phyloP scores from a whole-genome alignment of 164 flowering plant genomes.

The Nymphaea colorata region DNA sequence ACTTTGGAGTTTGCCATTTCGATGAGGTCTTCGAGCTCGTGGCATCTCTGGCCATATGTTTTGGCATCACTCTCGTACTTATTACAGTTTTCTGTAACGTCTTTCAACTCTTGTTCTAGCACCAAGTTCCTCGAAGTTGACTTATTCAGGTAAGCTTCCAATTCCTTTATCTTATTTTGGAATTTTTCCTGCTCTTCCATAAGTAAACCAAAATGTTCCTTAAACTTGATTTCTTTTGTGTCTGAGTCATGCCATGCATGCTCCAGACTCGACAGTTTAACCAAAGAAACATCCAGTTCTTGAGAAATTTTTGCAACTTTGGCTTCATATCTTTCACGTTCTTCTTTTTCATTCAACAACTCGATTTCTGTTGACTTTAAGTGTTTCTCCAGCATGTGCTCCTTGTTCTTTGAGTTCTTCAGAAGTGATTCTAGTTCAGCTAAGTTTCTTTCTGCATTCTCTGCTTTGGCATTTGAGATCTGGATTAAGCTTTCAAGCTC shows the following conservation, averaged over 20 bases:
- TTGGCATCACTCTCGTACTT: slow-evolving; percentile 4
- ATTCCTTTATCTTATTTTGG: background rate
- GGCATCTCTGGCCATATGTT: slow-evolving; percentile 41
- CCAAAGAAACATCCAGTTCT: slow-evolving; percentile 47
- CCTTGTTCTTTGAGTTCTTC: slow-evolving; percentile 51
- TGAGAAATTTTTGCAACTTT: slow-evolving; percentile 44
- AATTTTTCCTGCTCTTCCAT: background rate
- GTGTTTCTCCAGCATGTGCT: slow-evolving; percentile 75
- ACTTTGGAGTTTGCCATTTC: slow-evolving; percentile 37
- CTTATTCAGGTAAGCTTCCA: background rate
- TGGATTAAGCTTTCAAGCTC: background rate
- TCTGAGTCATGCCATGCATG: slow-evolving; percentile 35
- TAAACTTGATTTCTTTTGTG: slow-evolving; percentile 52
- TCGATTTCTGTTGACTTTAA: slow-evolving; percentile 39
- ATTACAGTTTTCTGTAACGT: slow-evolving; percentile 37
- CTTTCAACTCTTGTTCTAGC: slow-evolving; percentile 57
- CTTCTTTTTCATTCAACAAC: slow-evolving; percentile 41
- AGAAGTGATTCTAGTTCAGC: slow-evolving; percentile 58
- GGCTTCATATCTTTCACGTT: slow-evolving; percentile 23
- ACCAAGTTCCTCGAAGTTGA: slow-evolving; percentile 39
- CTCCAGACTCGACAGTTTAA: slow-evolving; percentile 50
- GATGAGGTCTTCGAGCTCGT: slow-evolving; percentile 48
- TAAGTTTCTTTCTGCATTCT: slow-evolving; percentile 43
- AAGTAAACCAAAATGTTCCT: slow-evolving; percentile 21
- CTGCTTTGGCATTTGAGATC: slow-evolving; percentile 30